Conservation (phyloP, 2,329 filamentous ascomycete species). For the Hypoxylon rubiginosum region DNA sequence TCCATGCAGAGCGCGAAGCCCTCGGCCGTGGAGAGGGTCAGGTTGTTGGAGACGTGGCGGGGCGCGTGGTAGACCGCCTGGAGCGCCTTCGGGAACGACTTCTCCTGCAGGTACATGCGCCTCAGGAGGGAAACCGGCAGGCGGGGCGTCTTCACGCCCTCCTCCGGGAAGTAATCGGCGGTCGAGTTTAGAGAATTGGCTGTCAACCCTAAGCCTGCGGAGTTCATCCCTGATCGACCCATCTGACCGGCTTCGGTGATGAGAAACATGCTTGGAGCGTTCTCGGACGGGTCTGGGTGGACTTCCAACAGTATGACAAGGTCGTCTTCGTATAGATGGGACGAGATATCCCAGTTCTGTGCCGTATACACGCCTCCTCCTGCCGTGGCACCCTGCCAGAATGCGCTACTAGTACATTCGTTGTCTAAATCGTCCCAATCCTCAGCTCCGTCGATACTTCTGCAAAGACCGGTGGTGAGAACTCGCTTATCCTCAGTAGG, state of each 20-base stretch:
- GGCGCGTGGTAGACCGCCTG: slow-evolving; percentile 6
- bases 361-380: slow-evolving; percentile 9
- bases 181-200: slow-evolving; percentile 16
- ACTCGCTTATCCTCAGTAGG: background rate
- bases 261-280: slow-evolving; percentile 13
- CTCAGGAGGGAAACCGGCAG: slow-evolving; percentile 8
- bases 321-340: slow-evolving; percentile 10
- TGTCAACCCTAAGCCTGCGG: slow-evolving; percentile 8
- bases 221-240: slow-evolving; percentile 19
- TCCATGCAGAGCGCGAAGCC: slow-evolving; percentile 17
- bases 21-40: slow-evolving; percentile 9
- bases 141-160: background rate
- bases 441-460: slow-evolving; percentile 2
- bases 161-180: slow-evolving; percentile 12
- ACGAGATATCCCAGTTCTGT: slow-evolving; percentile 16
- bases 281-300: slow-evolving; percentile 12
- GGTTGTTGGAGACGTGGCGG: slow-evolving; percentile 9
- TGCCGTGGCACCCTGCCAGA: slow-evolving; percentile 4
- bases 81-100: slow-evolving; percentile 9
- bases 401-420: slow-evolving; percentile 14
- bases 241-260: slow-evolving; percentile 14
- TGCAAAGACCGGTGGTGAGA: slow-evolving; percentile 6
- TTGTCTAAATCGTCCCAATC: slow-evolving; percentile 10
- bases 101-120: slow-evolving; percentile 5
- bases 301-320: slow-evolving; percentile 8